Evolutionary conservation across 148 eudicot species (phyloP), one percentile per base, ranked within the genome.

Genomic region (Pharnaceum exiguum): DNA sequence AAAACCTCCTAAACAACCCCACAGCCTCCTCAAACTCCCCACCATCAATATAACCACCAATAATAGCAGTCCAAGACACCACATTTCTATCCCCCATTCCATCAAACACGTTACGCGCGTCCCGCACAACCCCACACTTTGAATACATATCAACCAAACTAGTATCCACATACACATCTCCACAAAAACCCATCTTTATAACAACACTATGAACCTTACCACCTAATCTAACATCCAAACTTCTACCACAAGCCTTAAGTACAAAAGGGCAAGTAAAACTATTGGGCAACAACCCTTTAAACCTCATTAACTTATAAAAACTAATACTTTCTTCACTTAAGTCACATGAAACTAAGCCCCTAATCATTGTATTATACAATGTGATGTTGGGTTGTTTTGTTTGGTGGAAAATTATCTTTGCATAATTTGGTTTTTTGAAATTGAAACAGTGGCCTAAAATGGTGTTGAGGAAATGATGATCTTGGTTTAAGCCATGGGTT

Each of bases 71-170:
- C 82, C 77, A 78, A 24, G 77, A 71, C 10, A 78, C 79, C 7
- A 75, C 69, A 65, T 63, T 71, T 57, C 59, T 73, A 26, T 73
- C 76, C 43, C 57, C 71, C 59, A 81, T 84, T 18, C 69, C 74
- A 39, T 72, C 90, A 66, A 84, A 84, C 77, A 81, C 76, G 58
- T 76, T 71, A 46, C 49, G 79, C 8, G 86, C 90, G 57, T 66
- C 64, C 7, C 36, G 57, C 21, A 81, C 42, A 12, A 40, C n/a
- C 16, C 79, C 84, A 50, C 72, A 57, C 17, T 63, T 71, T 0
- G 78, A 61, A 53, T 85, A 81, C 76, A 81, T 66, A 16, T 74
- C 57, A 13, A 85, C 69, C 79, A 85, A 71, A 26, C 87, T 74
- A 21, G 78, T 79, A 30, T 72, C 65, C 1, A 79, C 79, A 63